These are phyloP conservation scores for Teratosphaeria zuluensis DNA, from an alignment of 2,329 filamentous ascomycete species.

Conservation along the genomic window DNA sequence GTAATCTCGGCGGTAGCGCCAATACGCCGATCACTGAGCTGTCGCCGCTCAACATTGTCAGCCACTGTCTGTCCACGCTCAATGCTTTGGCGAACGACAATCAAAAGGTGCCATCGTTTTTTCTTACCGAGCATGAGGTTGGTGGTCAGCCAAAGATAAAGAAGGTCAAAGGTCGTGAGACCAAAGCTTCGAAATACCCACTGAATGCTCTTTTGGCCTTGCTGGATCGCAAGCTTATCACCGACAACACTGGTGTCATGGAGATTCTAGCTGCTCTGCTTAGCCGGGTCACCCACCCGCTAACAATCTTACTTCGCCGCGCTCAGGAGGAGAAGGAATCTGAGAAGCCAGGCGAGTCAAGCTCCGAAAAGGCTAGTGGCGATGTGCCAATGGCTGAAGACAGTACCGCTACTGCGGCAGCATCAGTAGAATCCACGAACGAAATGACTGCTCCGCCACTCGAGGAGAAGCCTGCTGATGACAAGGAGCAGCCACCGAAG, in stretches of 20 bases:
- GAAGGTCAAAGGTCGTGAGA: slow-evolving; percentile 83
- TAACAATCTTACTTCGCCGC: slow-evolving; percentile 72
- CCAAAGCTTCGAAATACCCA: slow-evolving; percentile 75
- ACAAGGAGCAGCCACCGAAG: slow-evolving; percentile 10
- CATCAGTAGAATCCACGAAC: neutral
- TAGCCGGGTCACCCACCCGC: slow-evolving; percentile 76
- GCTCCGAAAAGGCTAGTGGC: slow-evolving; percentile 25
- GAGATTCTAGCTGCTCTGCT: slow-evolving; percentile 80
- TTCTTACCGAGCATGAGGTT: slow-evolving; percentile 88
- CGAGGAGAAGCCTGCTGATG: slow-evolving; percentile 8
- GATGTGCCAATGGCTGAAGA: slow-evolving; percentile 20
- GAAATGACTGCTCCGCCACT: slow-evolving; percentile 13
- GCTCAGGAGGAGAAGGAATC: slow-evolving; percentile 56
- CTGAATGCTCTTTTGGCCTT: slow-evolving; percentile 83
- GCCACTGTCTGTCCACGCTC: slow-evolving; percentile 83
- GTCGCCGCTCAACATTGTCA: slow-evolving; percentile 87
- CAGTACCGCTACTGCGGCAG: neutral
- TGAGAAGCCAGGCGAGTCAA: slow-evolving; percentile 31
- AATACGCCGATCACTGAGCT: slow-evolving; percentile 60
- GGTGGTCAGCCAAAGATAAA: slow-evolving; percentile 53
- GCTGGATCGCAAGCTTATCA: slow-evolving; percentile 86
- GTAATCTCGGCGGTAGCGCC: slow-evolving; percentile 27
- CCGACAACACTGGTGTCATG: slow-evolving; percentile 96
- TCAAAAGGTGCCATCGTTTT: slow-evolving; percentile 78
- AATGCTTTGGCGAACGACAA: slow-evolving; percentile 78